A percentile compares a stretch with the other conserved stretches of the same genome.
phyloP scores from a whole-genome alignment of 768 basidiomycete genomes.

The Pulveroboletus sp. region DNA sequence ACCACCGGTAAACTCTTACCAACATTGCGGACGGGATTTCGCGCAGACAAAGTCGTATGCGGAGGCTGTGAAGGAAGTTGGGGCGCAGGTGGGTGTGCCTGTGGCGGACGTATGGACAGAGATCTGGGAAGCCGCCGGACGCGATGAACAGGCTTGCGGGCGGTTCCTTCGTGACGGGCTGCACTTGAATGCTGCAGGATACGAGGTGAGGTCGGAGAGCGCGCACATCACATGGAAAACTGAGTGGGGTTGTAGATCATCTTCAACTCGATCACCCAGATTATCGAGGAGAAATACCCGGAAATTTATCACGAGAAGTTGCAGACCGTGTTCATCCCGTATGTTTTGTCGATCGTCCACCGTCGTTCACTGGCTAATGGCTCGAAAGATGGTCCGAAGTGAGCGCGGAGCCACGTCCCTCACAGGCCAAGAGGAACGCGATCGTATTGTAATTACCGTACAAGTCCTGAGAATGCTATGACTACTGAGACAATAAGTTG shows the following conservation, averaged over 20 bases:
- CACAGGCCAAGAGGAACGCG: conserved; percentile 18
- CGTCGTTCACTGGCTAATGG: conserved; percentile 1
- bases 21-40: conserved; percentile 53
- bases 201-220: conserved; percentile 47
- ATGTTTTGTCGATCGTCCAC: conserved; percentile 42
- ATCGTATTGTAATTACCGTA: neutral
- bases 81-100: conserved; percentile 46
- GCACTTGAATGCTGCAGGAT: conserved; percentile 73
- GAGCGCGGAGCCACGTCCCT: conserved; percentile 8
- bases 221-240: neutral
- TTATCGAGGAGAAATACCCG: conserved; percentile 55
- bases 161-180: conserved; percentile 68
- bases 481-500: conserved; percentile 10
- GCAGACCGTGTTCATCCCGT: conserved; percentile 55
- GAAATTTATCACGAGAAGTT: conserved; percentile 66
- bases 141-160: conserved; percentile 48
- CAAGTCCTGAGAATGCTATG: too few species aligned
- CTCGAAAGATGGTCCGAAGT: conserved; percentile 25
- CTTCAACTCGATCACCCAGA: conserved; percentile 55
- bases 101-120: conserved; percentile 72
- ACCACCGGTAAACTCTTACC: conserved; percentile 71
- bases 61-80: conserved; percentile 61
- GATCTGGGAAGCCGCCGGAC: conserved; percentile 71
- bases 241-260: conserved; percentile 45
- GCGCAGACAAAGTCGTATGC: conserved; percentile 65